Evolutionary conservation across 2,329 filamentous ascomycete genomes (phyloP).

Genomic region (Aspergillus caelatus): DNA sequence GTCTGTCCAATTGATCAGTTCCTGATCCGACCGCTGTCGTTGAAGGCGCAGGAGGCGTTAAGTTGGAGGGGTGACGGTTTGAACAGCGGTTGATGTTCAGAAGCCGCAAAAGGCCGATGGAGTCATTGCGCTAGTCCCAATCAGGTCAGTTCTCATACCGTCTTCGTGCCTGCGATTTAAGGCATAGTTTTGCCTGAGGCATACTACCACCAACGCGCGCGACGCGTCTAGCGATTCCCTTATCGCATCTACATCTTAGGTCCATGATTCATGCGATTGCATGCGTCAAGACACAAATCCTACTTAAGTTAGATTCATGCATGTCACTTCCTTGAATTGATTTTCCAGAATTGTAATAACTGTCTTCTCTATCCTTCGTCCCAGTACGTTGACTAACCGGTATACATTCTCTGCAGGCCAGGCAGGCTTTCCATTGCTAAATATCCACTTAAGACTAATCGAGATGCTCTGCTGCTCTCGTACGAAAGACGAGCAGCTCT

Average conservation of each 20-base stretch:
- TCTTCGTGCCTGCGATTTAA: conserved; percentile 27
- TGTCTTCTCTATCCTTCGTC: neutral
- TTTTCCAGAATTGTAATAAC: neutral
- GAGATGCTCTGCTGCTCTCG: conserved; percentile 30
- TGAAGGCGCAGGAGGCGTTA: conserved; percentile 21
- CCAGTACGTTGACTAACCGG: neutral
- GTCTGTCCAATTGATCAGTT: conserved; percentile 30
- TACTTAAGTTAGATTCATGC: neutral
- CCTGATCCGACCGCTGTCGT: conserved; percentile 23
- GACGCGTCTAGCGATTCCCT: conserved; percentile 29
- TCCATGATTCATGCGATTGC: conserved; percentile 11
- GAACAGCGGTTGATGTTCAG: conserved; percentile 37
- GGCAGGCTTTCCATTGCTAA: conserved; percentile 1
- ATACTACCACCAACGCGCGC: conserved; percentile 29
- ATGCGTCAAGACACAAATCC: conserved; percentile 3
- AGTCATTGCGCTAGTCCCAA: conserved; percentile 34
- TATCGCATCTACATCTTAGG: conserved; percentile 16
- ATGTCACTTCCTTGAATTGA: neutral
- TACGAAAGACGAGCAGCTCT: conserved; percentile 18
- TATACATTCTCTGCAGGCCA: neutral
- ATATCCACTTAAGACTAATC: conserved; percentile 13
- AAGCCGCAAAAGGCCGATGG: conserved; percentile 43
- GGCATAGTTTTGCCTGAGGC: conserved; percentile 32
- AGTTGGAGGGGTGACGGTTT: conserved; percentile 34
- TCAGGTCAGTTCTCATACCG: conserved; percentile 28